Evolutionary conservation across 495 filamentous ascomycete species (phyloP).

Genomic region (Penicillium robsamsonii): DNA sequence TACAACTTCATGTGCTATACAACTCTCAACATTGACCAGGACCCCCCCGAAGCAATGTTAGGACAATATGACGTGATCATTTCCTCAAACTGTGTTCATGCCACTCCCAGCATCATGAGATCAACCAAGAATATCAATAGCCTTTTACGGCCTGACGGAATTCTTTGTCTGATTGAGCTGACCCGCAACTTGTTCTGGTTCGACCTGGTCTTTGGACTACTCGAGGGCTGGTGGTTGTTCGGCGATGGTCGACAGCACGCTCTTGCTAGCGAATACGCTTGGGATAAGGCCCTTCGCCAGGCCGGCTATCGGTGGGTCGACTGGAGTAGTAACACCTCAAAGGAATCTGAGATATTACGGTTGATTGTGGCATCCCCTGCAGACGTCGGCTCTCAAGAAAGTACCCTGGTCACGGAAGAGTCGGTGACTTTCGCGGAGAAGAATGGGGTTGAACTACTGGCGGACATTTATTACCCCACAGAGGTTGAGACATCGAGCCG

Average conservation of each 20-base stretch:
- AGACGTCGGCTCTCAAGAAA: too few species aligned
- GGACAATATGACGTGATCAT: conserved; percentile 36
- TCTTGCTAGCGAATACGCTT: conserved; percentile 6
- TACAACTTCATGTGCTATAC: conserved; percentile 29
- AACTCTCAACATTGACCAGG: conserved; percentile 36
- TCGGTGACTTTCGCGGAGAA: too few species aligned
- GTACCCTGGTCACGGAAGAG: too few species aligned
- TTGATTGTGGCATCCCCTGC: too few species aligned
- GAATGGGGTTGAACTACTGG: too few species aligned
- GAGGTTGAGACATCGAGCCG: too few species aligned
- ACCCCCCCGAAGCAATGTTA: conserved; percentile 11
- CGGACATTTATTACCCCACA: too few species aligned
- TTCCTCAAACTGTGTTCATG: conserved; percentile 46
- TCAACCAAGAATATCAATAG: conserved; percentile 28
- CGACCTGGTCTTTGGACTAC: conserved; percentile 33
- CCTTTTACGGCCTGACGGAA: conserved; percentile 37
- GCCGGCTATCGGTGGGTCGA: background rate
- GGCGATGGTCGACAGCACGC: conserved; percentile 31
- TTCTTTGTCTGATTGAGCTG: conserved; percentile 40
- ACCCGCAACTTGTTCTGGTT: conserved; percentile 36
- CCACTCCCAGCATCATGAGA: conserved; percentile 37
- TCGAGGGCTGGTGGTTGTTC: conserved; percentile 40
- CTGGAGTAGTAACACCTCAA: too few species aligned
- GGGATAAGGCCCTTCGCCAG: background rate
- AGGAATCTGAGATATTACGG: too few species aligned